These are phyloP conservation scores for Uronychia binucleata DNA, from an alignment of 73 alveolate species.

Conservation along the genomic window DNA sequence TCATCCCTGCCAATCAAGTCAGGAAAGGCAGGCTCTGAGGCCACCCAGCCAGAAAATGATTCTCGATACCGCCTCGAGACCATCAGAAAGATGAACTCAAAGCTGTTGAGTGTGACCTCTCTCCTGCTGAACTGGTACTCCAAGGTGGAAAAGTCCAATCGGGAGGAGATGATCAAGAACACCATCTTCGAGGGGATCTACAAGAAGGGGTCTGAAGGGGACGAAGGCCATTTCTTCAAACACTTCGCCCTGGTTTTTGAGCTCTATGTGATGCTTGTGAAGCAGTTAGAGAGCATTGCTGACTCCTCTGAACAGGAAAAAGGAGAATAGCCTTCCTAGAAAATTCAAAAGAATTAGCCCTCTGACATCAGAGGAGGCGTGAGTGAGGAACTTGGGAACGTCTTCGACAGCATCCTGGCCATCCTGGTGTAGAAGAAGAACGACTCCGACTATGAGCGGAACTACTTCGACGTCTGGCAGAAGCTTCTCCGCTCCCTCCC, in stretches of 20 bases:
- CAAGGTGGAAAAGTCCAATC: neutral
- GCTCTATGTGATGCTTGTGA: constrained; percentile 11
- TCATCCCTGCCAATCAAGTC: neutral
- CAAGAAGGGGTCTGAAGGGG: neutral
- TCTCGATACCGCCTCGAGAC: neutral
- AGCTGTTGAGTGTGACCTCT: neutral
- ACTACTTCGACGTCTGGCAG: constrained; percentile 30
- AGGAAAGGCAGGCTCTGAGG: no score
- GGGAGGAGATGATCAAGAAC: neutral
- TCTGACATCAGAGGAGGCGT: neutral
- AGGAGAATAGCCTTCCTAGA: neutral
- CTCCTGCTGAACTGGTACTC: neutral
- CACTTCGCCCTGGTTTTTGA: constrained; percentile 30
- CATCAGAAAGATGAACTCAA: neutral
- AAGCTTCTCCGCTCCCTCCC: constrained; percentile 14
- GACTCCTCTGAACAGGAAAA: neutral
- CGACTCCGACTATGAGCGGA: constrained; percentile 20
- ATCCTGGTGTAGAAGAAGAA: constrained; percentile 1
- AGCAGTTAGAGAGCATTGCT: neutral
- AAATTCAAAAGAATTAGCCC: no score
- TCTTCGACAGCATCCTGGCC: neutral
- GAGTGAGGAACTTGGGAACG: neutral
- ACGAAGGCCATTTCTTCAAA: neutral
- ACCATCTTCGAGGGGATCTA: neutral
- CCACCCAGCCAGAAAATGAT: no score